Evolutionary conservation across 2,329 filamentous ascomycete genomes (phyloP), one percentile per base, ranked within the genome.

Genomic region (Fusarium denticulatum): DNA sequence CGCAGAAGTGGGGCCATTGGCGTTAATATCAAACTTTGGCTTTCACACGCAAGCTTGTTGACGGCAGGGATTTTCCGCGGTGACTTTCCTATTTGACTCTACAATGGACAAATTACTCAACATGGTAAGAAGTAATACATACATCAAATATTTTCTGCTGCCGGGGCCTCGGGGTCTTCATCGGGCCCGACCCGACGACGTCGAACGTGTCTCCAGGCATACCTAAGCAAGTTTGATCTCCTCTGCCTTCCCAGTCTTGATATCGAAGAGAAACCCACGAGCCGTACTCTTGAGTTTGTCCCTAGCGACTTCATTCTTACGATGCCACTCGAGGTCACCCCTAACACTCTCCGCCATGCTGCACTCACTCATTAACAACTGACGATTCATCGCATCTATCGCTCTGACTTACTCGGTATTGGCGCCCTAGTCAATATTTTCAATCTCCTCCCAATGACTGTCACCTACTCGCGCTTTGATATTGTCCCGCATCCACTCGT

Each of bases 341-440:
- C 6, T 22, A 36, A 52, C 49, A 26, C 49, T 52, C 0, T 26
- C 32, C 13, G 32, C 49, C 49, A 52, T 52, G 16, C 49, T 52
- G 6, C 5, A 50, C 2, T 11, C 43, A 28, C 0, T 1, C 4
- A 5, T 46, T 7, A 46, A 13, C 8, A 14, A 28, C 8, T 14
- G 8, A 10, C 3, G 6, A 5, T 1, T 26, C 0, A 6, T 20
- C 4, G 5, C 4, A 45, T 20, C 18, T 15, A 7, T 24, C 26
- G 26, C 26, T 28, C 26, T 28, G 26, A 28, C 18, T 49, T n/a
- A 49, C 46, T 49, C 28, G 3, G 28, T 49, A 4, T 49, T 49
- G 10, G 46, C 26, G 10, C 28, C 46, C 46, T 28, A 49, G 11
- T 49, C 7, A 6, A n/a, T 49, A 14, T n/a, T 22, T 14, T n/a